phyloP scores from a whole-genome alignment of 495 filamentous ascomycete genomes.

The Neurospora sp. region DNA sequence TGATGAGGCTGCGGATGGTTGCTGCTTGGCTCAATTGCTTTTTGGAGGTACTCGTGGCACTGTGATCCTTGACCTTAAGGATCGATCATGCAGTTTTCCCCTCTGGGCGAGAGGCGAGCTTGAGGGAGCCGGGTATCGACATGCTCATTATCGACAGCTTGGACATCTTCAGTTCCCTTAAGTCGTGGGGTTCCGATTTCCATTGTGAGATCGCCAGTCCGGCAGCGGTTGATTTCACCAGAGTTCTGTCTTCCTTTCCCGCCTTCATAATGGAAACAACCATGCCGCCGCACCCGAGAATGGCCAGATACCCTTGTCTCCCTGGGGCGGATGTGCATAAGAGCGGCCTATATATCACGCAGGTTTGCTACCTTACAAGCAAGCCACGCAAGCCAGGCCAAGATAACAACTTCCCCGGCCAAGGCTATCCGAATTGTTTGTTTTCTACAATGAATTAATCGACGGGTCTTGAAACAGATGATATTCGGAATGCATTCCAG shows the following conservation, averaged over 20 bases:
- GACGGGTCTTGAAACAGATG: neutral
- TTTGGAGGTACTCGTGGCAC: neutral
- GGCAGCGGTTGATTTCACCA: too few relatives aligned
- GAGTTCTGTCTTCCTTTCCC: neutral
- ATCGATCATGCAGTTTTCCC: neutral
- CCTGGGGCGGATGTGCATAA: neutral
- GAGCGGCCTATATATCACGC: neutral
- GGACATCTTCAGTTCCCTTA: neutral
- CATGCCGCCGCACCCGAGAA: neutral
- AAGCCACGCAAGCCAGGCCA: neutral
- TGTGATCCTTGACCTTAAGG: neutral
- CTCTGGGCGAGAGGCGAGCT: neutral
- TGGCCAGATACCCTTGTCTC: neutral
- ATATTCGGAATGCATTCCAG: neutral
- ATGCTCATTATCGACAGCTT: neutral
- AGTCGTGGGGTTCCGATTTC: too few relatives aligned
- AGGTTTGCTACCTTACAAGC: neutral
- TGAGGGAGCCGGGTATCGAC: neutral
- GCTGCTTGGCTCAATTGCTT: neutral
- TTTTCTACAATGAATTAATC: neutral
- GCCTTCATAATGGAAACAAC: neutral
- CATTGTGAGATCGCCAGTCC: too few relatives aligned
- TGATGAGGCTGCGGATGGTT: neutral
- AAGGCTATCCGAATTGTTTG: neutral
- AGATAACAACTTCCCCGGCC: neutral